phyloP scores from a whole-genome alignment of 805 yeast species.

The Kuraishia ogatae region DNA sequence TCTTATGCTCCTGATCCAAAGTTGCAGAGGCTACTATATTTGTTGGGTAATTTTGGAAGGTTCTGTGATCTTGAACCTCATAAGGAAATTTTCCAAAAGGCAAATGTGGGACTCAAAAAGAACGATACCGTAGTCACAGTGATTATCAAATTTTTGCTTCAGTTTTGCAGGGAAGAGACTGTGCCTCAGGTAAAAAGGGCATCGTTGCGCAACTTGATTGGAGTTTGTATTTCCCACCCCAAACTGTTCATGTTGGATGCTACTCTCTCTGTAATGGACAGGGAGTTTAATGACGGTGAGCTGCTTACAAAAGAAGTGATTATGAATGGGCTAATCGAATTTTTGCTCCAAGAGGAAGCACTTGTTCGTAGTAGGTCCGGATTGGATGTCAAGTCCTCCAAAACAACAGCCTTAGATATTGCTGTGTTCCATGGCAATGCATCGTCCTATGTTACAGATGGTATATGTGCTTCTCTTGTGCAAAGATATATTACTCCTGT shows the following conservation, averaged over 20 bases:
- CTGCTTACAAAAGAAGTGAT: conserved; percentile 39
- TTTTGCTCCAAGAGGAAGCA: conserved; percentile 48
- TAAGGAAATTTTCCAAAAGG: conserved; percentile 27
- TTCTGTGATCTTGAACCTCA: conserved; percentile 52
- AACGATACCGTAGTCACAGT: conserved; percentile 51
- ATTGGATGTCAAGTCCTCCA: conserved; percentile 26
- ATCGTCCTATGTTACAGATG: conserved; percentile 45
- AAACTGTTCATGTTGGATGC: conserved; percentile 53
- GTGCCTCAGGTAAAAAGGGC: conserved; percentile 31
- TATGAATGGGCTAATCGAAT: conserved; percentile 47
- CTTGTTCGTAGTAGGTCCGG: conserved; percentile 33
- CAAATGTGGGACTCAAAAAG: conserved; percentile 32
- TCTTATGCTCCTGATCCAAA: conserved; percentile 28
- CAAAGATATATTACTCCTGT: conserved; percentile 49
- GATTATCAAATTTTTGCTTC: conserved; percentile 48
- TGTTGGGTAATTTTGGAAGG: conserved; percentile 66
- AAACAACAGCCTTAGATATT: conserved; percentile 29
- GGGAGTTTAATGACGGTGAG: conserved; percentile 31
- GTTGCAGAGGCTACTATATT: conserved; percentile 45
- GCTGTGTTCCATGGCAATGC: conserved; percentile 49
- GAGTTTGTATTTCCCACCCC: conserved; percentile 55
- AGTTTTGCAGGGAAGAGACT: conserved; percentile 33
- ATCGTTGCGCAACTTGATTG: conserved; percentile 50
- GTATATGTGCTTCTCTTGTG: conserved; percentile 65
- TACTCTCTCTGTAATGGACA: conserved; percentile 42